These are phyloP conservation scores for Articulospora tetracladia DNA, from an alignment of 495 filamentous ascomycete species.

Conservation along the genomic window DNA sequence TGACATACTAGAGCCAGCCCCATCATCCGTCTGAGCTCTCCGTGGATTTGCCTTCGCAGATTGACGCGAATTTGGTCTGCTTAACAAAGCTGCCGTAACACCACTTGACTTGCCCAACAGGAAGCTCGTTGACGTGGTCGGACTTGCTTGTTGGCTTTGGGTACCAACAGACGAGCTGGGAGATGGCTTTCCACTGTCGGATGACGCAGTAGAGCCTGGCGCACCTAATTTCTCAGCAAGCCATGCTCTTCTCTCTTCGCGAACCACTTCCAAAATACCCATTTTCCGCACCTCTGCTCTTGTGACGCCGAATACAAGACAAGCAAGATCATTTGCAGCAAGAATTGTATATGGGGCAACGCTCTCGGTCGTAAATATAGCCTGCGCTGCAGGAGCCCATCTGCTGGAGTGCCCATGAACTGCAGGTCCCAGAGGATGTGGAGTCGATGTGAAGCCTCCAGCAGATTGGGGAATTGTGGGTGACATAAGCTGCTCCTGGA, in stretches of 20 bases:
- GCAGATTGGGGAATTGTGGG: slow-evolving; percentile 42
- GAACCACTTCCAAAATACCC: slow-evolving; percentile 92
- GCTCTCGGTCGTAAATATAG: slow-evolving; percentile 91
- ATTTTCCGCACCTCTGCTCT: slow-evolving; percentile 90
- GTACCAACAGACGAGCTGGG: slow-evolving; percentile 33
- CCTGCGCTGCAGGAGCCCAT: slow-evolving; percentile 88
- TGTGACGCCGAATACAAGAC: slow-evolving; percentile 92
- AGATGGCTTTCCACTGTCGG: slow-evolving; percentile 38
- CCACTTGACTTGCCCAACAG: slow-evolving; percentile 64
- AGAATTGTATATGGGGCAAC: slow-evolving; percentile 90
- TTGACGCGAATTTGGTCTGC: slow-evolving; percentile 78
- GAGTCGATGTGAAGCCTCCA: slow-evolving; percentile 25
- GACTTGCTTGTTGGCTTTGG: slow-evolving; percentile 40
- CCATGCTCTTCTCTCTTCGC: slow-evolving; percentile 82
- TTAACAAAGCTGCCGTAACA: slow-evolving; percentile 80
- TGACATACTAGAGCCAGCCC: slow-evolving; percentile 59
- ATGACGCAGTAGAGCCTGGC: slow-evolving; percentile 28
- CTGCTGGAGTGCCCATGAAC: slow-evolving; percentile 84
- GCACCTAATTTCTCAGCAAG: slow-evolving; percentile 77
- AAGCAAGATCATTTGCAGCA: slow-evolving; percentile 95
- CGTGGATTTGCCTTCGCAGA: slow-evolving; percentile 35
- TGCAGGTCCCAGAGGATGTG: slow-evolving; percentile 34
- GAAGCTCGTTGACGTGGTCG: slow-evolving; percentile 40
- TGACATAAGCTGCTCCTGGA: slow-evolving; percentile 39
- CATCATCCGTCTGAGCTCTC: slow-evolving; percentile 71